Evolutionary conservation across 2,329 filamentous ascomycete species (phyloP).

Genomic region (Sporothrix phasma): DNA sequence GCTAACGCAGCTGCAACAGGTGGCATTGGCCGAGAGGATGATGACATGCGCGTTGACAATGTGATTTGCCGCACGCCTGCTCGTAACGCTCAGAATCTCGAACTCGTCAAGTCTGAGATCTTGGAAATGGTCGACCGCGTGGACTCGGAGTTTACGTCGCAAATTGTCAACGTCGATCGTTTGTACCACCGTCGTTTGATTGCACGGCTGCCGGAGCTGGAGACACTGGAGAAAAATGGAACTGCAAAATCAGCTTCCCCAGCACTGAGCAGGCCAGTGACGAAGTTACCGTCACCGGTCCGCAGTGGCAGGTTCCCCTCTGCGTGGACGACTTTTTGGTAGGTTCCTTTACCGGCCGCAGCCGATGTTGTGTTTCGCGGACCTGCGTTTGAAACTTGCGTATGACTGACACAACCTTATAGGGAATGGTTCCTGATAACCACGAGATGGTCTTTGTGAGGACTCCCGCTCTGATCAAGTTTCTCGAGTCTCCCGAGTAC

Average conservation of each 20-base stretch:
- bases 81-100: conserved; percentile 90
- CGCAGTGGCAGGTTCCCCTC: conserved; percentile 95
- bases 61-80: conserved; percentile 97
- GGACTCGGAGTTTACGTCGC: conserved; percentile 92
- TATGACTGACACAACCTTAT: neutral
- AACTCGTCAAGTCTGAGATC: conserved; percentile 97
- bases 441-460: conserved; percentile 82
- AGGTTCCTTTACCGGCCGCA: neutral
- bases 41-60: conserved; percentile 97
- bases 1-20: conserved; percentile 23
- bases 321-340: conserved; percentile 85
- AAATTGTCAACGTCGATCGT: conserved; percentile 86
- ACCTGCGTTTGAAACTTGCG: no score
- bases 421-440: conserved; percentile 89
- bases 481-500: conserved; percentile 74
- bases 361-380: no score
- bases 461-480: conserved; percentile 65
- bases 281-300: conserved; percentile 87
- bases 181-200: conserved; percentile 93
- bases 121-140: conserved; percentile 98
- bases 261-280: conserved; percentile 97
- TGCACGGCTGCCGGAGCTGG: conserved; percentile 76
- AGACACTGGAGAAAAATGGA: conserved; percentile 98
- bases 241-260: conserved; percentile 97
- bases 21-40: conserved; percentile 86